Conservation (phyloP, 2,329 filamentous ascomycete species). For the Hypoxylon sp. region DNA sequence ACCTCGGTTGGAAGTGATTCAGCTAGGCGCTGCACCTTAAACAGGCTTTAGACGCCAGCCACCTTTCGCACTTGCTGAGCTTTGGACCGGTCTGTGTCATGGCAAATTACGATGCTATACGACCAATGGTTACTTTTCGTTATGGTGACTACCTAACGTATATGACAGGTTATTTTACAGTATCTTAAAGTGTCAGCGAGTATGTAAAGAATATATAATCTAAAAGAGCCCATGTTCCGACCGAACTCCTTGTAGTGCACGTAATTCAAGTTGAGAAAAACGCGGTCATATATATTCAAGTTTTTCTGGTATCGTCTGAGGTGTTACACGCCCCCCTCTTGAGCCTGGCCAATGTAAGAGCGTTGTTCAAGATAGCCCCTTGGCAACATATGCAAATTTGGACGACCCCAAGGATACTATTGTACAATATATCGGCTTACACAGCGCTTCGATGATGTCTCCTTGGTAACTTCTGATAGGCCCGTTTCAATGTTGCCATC, state of each 20-base stretch:
- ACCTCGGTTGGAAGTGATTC: slow-evolving; percentile 7
- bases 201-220: not conserved
- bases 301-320: not conserved
- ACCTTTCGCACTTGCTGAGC: not conserved
- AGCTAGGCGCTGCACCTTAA: not conserved
- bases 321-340: not conserved
- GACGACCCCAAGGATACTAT: not conserved
- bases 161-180: too few species aligned
- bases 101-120: not conserved
- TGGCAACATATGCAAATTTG: not conserved
- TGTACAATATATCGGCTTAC: slow-evolving; percentile 18
- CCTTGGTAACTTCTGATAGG: slow-evolving; percentile 49
- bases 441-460: slow-evolving; percentile 35
- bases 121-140: not conserved
- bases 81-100: not conserved
- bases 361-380: not conserved
- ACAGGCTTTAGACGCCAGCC: slow-evolving; percentile 8
- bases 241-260: not conserved
- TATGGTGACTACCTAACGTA: not conserved
- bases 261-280: not conserved
- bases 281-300: not conserved
- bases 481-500: slow-evolving; percentile 32
- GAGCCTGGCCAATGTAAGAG: not conserved
- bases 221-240: not conserved
- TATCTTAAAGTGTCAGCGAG: not conserved